Evolutionary conservation across 2,329 filamentous ascomycete species (phyloP).

Genomic region (Cercospora sp.): DNA sequence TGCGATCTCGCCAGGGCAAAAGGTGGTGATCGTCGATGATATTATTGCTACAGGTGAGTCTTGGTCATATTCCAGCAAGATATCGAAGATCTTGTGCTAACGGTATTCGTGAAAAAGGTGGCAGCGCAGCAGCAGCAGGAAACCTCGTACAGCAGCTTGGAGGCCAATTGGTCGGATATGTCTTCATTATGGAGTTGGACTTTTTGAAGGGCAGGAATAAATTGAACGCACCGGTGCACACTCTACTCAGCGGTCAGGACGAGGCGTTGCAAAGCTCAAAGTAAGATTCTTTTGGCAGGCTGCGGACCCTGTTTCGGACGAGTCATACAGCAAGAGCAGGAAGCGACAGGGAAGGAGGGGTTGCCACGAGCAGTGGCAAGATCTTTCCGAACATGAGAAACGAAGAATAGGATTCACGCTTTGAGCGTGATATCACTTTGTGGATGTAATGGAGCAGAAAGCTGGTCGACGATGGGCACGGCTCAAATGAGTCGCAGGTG

Average conservation of each 20-base stretch:
- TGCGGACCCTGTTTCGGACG: not conserved
- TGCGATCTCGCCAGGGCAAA: conserved; percentile 80
- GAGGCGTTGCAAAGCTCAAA: conserved; percentile 31
- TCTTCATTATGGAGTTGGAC: conserved; percentile 94
- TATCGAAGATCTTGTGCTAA: not conserved
- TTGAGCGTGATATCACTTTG: not conserved
- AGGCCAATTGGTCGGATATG: conserved; percentile 80
- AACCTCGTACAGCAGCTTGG: conserved; percentile 83
- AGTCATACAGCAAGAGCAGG: not conserved
- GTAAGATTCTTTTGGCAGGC: not conserved
- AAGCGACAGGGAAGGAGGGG: not conserved
- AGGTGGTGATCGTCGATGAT: conserved; percentile 91
- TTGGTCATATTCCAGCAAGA: not conserved
- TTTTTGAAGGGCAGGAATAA: conserved; percentile 90
- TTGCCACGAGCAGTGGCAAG: not conserved
- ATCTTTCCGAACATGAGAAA: not conserved
- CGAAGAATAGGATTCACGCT: not conserved
- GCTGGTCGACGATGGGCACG: not conserved
- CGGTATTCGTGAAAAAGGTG: conserved; percentile 60
- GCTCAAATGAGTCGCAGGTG: not conserved
- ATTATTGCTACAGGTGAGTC: conserved; percentile 93
- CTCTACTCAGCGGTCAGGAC: conserved; percentile 70
- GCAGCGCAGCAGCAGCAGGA: conserved; percentile 84
- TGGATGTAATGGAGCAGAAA: not conserved
- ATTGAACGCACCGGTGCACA: conserved; percentile 79